Percentiles rank a stretch among this genome's conserved stretches.
These are phyloP conservation scores for Pseudocercospora ulei DNA, from an alignment of 2,329 filamentous ascomycete species.

Conservation along the genomic window DNA sequence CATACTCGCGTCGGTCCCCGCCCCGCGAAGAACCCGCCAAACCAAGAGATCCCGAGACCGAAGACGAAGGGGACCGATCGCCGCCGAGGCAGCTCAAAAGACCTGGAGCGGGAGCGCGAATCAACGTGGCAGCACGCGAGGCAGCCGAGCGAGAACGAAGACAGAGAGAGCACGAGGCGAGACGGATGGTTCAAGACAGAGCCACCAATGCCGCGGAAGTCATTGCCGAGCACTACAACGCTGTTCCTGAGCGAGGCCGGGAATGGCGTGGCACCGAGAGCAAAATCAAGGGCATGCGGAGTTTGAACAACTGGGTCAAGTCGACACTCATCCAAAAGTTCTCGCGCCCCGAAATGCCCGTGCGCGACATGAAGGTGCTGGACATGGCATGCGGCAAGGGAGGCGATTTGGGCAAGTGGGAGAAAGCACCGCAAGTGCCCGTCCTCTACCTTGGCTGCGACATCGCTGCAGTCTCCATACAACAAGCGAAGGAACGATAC, in stretches of 20 bases:
- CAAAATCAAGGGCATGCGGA: slow-evolving; percentile 85
- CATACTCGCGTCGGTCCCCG: slow-evolving; percentile 31
- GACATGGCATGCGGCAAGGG: slow-evolving; percentile 97
- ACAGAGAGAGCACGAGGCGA: slow-evolving; percentile 37
- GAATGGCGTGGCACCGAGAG: slow-evolving; percentile 93
- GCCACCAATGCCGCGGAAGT: slow-evolving; percentile 48
- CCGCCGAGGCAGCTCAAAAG: slow-evolving; percentile 36
- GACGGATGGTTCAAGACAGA: slow-evolving; percentile 29
- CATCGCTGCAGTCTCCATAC: slow-evolving; percentile 82
- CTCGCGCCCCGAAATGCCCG: slow-evolving; percentile 43
- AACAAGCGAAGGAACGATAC: slow-evolving; percentile 80
- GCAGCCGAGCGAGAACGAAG: slow-evolving; percentile 50
- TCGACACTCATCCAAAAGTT: slow-evolving; percentile 96
- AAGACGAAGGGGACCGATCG: slow-evolving; percentile 27
- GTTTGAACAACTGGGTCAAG: slow-evolving; percentile 99
- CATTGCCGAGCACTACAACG: slow-evolving; percentile 90
- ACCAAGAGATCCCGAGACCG: slow-evolving; percentile 15
- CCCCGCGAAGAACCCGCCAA: slow-evolving; percentile 25
- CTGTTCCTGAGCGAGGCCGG: slow-evolving; percentile 81
- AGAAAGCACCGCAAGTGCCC: slow-evolving; percentile 82
- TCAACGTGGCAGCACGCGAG: slow-evolving; percentile 58
- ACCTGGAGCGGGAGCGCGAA: slow-evolving; percentile 43
- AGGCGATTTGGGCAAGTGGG: slow-evolving; percentile 91
- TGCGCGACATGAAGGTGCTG: slow-evolving; percentile 63
- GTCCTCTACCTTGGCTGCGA: slow-evolving; percentile 89